These are phyloP conservation scores for Saccharata proteae DNA, from an alignment of 2,329 filamentous ascomycete genomes.

Conservation along the genomic window DNA sequence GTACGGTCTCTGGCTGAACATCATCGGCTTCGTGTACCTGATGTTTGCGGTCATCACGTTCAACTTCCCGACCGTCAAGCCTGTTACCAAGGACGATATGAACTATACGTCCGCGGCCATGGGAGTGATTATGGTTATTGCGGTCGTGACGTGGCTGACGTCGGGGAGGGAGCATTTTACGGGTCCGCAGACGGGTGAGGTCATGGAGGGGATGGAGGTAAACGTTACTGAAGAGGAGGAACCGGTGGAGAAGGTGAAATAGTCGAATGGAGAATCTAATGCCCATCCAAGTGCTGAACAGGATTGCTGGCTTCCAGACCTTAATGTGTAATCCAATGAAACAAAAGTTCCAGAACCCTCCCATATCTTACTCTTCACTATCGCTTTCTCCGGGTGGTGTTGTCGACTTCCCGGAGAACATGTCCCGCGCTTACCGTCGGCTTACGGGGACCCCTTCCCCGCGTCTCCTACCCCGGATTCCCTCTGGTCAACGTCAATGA, in stretches of 20 bases:
- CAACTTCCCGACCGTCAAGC: constrained; percentile 41
- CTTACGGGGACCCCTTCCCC: too few relatives aligned
- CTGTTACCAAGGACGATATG: constrained; percentile 44
- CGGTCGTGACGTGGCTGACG: constrained; percentile 38
- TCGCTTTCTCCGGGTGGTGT: too few relatives aligned
- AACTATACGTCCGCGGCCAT: constrained; percentile 47
- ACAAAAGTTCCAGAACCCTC: too few relatives aligned
- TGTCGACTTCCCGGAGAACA: too few relatives aligned
- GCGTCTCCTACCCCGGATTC: too few relatives aligned
- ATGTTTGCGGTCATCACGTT: constrained; percentile 44
- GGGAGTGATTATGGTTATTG: constrained; percentile 41
- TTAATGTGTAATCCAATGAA: too few relatives aligned
- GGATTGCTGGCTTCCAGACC: too few relatives aligned
- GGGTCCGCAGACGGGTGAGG: constrained; percentile 27
- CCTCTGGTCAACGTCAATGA: too few relatives aligned
- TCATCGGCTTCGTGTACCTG: constrained; percentile 39
- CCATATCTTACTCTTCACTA: too few relatives aligned
- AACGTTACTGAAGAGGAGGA: not conserved
- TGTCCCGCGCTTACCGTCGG: too few relatives aligned
- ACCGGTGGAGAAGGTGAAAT: too few relatives aligned
- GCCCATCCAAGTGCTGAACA: too few relatives aligned
- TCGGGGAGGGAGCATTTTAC: constrained; percentile 39
- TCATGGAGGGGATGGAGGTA: not conserved
- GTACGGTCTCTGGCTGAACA: constrained; percentile 34
- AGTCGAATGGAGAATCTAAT: not conserved